Base-by-base conservation (phyloP, 2,329 filamentous ascomycete genomes). In the Tothia fuscella region DNA sequence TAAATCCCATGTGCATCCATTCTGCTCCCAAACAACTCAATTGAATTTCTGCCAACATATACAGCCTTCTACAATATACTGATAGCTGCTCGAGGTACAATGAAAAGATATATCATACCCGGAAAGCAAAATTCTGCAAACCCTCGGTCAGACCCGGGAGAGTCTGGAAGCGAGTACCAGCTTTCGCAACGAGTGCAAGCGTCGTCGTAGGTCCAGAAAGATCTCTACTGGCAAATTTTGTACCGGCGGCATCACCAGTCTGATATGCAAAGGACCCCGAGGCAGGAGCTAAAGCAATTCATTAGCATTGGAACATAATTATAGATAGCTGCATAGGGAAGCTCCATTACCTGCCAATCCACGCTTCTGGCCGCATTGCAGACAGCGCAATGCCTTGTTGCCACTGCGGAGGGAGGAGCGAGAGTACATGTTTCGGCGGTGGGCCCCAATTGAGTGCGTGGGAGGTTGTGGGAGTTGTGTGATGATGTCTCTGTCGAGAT, bases 41-140 rank as follows among this genome's bases (percentile, higher is more conserved):
- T n/a, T n/a, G n/a, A n/a, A n/a, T n/a, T n/a, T n/a, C n/a, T n/a
- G n/a, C n/a, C n/a, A n/a, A n/a, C n/a, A n/a, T n/a, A n/a, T n/a
- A n/a, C n/a, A n/a, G n/a, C n/a, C n/a, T n/a, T n/a, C n/a, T n/a
- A n/a, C n/a, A n/a, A n/a, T n/a, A n/a, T n/a, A n/a, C n/a, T n/a
- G n/a, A n/a, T n/a, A n/a, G n/a, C n/a, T n/a, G n/a, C n/a, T n/a
- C n/a, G n/a, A 34, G 17, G 7, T 9, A 16, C 9, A 19, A 34
- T 10, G 31, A 16, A 17, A 17, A 34, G 9, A 19, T 10, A 34
- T 34, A 14, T 30, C 43, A 54, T 63, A 87, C 91, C 84, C 93
- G 93, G 78, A 95, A 98, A 51, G 93, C 89, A 70, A 93, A 98
- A 63, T 86, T 83, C 70, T 91, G 83, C 51, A 98, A 75, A 45